Evolutionary conservation across 2,329 filamentous ascomycete genomes (phyloP), one percentile per base, ranked within the genome.

Genomic region (Neodidymelliopsis sp.): DNA sequence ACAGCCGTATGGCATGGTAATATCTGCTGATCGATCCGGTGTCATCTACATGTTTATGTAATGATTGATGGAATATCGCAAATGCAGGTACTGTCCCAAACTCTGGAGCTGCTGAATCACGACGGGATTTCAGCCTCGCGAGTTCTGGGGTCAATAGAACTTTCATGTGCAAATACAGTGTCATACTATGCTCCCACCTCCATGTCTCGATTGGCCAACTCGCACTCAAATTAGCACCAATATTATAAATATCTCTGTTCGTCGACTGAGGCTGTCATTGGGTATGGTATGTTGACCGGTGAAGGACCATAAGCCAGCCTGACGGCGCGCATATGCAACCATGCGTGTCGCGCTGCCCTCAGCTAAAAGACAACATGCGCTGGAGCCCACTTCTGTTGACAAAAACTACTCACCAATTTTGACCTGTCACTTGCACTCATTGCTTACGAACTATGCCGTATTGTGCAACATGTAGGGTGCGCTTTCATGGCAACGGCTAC

Each of bases 1-100:
- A 76, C 81, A 84, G 57, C 94, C 94, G 18, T 97, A 96, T 72
- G 89, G 88, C 4, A 97, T 97, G 90, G 88, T 92, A 24, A 81
- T 97, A 38, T 95, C 89, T 59, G 92, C 89, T 43, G 94, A 99
- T 77, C 81, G 93, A 62, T 89, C 87, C 28, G 94, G 94, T 0
- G 87, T 93, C 70, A 85, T 97, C 34, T 96, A 94, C 79, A 86
- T 97, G 42, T 96, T 85, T 70, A 82, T 84, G 68, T 86, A 69
- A 37, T 23, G 4, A 4, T 6, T 24, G 11, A 9, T 10, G n/a
- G 19, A 31, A 10, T 24, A 4, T 18, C 20, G 38, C 38, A 24
- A 31, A 13, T 18, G 18, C n/a, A n/a, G n/a, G n/a, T n/a, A n/a
- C n/a, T n/a, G n/a, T n/a, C n/a, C n/a, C n/a, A n/a, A n/a, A n/a